Base-by-base conservation (phyloP, 768 basidiomycete genomes). In the Serpula lacrymans region DNA sequence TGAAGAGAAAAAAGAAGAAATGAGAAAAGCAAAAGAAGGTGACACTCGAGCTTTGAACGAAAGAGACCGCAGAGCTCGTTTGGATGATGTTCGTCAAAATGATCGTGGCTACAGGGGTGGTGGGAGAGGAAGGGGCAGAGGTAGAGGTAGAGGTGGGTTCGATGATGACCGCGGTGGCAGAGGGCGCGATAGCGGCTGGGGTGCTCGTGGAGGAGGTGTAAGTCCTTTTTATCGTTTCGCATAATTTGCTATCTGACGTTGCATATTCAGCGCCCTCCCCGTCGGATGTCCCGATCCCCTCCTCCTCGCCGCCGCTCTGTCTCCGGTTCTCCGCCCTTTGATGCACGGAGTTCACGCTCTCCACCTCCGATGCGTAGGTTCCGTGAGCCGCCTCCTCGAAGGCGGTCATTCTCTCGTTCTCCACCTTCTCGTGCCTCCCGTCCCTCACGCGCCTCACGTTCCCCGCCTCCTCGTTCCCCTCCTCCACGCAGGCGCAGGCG, bases 1-100 rank as follows among this genome's bases (percentile, higher is more conserved):
- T 3, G 91, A 96, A 51, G 82, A 85, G 60, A 94, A 95, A 67
- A 96, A 96, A 60, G 79, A 80, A 53, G 92, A 95, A 59, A 82
- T 95, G 77, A 73, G 87, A n/a, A 72, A 71, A 42, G 80, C 77
- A 16, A 69, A 75, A 34, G 77, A 80, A 44, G 74, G 66, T 25
- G 85, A 89, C 51, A 71, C 70, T 5, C 71, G 78, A 14, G 77
- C 79, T 3, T 69, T 88, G 41, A 80, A 81, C 31, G 84, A 88
- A 52, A 71, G 83, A 37, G 84, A 87, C 53, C 74, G 87, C 41
- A 68, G 88, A 18, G 68, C 70, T 33, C 72, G 80, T 30, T 62
- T 89, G 17, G 81, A 88, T 46, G 84, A 88, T 44, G 72, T 86
- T 9, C 68, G 83, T 30, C 79, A 80, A 18, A 66, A 67, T n/a